Evolutionary conservation across 805 yeast species (phyloP), one percentile per base, ranked within the genome.

Genomic region (Kodamaea neixiangensis): DNA sequence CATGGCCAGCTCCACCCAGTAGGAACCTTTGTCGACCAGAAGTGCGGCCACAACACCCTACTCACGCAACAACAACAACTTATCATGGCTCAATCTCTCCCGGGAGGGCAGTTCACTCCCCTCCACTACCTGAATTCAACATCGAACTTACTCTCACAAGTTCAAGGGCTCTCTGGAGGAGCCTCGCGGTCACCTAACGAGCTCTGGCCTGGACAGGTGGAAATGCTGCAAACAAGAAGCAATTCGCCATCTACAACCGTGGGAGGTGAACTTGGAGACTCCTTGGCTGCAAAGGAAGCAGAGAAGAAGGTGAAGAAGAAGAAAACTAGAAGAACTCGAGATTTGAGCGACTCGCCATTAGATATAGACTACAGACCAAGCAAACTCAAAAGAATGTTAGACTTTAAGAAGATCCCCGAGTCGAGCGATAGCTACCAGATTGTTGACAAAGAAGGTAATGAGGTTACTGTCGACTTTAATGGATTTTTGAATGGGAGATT

Each of bases 401-500:
- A 70, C 50, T 64, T 70, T 15, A 65, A 64, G 45, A 47, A 54
- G 43, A 34, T 54, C 39, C 50, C 55, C 2, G 47, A 51, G 14
- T 46, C 55, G 14, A 54, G 51, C 34, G 60, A 66, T 39, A 34
- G 41, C 11, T 65, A 58, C 52, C 60, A 57, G 35, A 57, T 72
- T 3, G 57, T 69, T 3, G 76, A 71, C 52, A 59, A 59, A 44
- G 58, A 65, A 42, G 65, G 63, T 22, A 61, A 64, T 43, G 65
- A 58, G 43, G 60, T 71, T 5, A 40, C 43, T 5, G 48, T 68
- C 13, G 61, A 60, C 5, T 62, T 71, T 33, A 58, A 57, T 37
- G 78, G 77, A 5, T 75, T 74, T 49, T 62, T 76, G 29, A 71
- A 69, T 51, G 80, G 80, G 2, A 61, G 76, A 46, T 73, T 76